Conservation (phyloP, 129 eudicot species). For the Dittrichia graveolens region DNA sequence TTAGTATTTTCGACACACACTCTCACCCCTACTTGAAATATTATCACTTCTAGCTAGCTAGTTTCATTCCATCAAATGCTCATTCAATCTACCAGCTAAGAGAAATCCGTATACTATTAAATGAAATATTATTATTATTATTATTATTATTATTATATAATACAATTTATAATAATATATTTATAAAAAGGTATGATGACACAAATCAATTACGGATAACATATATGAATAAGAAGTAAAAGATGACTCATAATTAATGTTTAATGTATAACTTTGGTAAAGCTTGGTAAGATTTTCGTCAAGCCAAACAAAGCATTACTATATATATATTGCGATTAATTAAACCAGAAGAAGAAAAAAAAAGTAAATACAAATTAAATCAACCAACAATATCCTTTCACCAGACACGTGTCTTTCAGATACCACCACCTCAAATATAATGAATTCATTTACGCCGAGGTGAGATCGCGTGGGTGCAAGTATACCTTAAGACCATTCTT, state of each 20-base stretch:
- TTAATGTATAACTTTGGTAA: constrained; percentile 34
- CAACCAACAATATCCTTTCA: constrained; percentile 37
- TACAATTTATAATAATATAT: not conserved
- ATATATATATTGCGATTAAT: constrained; percentile 1
- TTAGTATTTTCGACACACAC: too few species aligned
- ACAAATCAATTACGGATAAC: not conserved
- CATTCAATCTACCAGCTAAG: not conserved
- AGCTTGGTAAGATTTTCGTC: constrained; percentile 37
- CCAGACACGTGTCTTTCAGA: constrained; percentile 15
- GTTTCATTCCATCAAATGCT: too few species aligned
- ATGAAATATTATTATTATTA: not conserved
- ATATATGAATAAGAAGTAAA: constrained; percentile 1
- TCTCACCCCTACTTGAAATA: too few species aligned
- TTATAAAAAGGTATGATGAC: not conserved
- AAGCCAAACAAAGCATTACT: constrained; percentile 44
- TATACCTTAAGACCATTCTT: constrained; percentile 70
- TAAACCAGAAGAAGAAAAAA: constrained; percentile 15
- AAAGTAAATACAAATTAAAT: constrained; percentile 48
- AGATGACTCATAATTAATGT: not conserved
- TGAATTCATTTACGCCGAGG: constrained; percentile 25
- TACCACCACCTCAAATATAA: constrained; percentile 31
- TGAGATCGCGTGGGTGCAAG: constrained; percentile 64
- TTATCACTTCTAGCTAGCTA: too few species aligned
- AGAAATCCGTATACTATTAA: not conserved
- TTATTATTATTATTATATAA: not conserved